phyloP scores from a whole-genome alignment of 176 grass and related monocot genomes.

The Lolium rigidum region DNA sequence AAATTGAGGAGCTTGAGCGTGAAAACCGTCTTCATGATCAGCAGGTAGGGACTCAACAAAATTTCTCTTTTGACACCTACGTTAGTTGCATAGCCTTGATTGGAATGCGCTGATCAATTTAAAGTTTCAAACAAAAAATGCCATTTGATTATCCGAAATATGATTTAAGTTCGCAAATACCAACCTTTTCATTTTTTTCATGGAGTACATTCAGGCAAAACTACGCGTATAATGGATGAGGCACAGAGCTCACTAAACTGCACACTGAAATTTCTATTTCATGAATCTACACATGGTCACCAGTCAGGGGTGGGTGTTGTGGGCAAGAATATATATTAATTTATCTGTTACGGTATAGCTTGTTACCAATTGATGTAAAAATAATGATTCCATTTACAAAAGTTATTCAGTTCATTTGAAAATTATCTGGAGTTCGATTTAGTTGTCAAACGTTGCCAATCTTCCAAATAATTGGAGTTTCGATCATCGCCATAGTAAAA shows the following conservation, averaged over 20 bases:
- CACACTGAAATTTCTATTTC: background rate
- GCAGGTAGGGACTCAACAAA: conserved; percentile 60
- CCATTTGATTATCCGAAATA: too few species aligned
- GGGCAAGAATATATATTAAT: too few species aligned
- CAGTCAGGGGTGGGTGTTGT: too few species aligned
- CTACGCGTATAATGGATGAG: background rate
- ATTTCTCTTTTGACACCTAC: background rate
- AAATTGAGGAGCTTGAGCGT: conserved; percentile 96
- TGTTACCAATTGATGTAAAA: background rate
- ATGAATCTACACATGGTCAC: background rate
- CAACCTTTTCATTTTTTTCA: background rate
- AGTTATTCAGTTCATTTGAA: background rate
- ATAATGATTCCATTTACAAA: background rate
- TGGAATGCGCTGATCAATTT: too few species aligned
- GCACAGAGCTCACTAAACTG: background rate
- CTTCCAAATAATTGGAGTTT: background rate
- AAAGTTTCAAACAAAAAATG: too few species aligned
- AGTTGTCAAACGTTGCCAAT: background rate
- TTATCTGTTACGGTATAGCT: background rate
- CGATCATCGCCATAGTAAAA: background rate
- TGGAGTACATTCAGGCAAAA: conserved; percentile 14
- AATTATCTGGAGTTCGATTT: background rate
- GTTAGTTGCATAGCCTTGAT: background rate
- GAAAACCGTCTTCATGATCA: conserved; percentile 95
- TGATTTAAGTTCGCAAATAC: too few species aligned